Conservation (phyloP, 2,329 filamentous ascomycete genomes). For the Curvularia sp. region DNA sequence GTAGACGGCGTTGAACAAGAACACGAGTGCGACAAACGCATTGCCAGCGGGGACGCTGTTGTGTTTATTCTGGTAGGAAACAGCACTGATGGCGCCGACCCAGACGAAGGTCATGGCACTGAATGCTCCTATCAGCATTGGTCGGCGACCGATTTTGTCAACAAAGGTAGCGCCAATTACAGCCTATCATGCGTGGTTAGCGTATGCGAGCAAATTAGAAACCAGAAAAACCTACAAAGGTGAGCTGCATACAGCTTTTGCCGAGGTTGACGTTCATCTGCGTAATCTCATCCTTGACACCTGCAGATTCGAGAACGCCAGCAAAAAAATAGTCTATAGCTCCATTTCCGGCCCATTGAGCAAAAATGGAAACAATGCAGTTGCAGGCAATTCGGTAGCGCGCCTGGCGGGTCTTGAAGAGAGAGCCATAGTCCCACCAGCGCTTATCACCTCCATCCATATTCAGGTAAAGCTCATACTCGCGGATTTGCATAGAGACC, state of each 20-base stretch:
- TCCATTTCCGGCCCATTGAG: constrained; percentile 53
- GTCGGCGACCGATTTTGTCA: constrained; percentile 43
- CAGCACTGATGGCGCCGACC: constrained; percentile 32
- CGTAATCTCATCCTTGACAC: constrained; percentile 40
- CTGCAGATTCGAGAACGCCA: constrained; percentile 46
- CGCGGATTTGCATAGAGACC: constrained; percentile 43
- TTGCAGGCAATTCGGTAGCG: constrained; percentile 61
- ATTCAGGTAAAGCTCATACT: constrained; percentile 60
- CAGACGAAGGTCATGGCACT: constrained; percentile 33
- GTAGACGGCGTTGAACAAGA: constrained; percentile 45
- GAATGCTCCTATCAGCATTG: constrained; percentile 41
- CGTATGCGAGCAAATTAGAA: neutral
- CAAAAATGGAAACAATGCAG: constrained; percentile 60
- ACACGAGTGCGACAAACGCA: constrained; percentile 44
- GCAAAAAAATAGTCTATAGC: constrained; percentile 45
- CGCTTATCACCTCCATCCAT: constrained; percentile 62
- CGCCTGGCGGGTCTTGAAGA: constrained; percentile 57
- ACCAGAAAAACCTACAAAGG: constrained; percentile 28
- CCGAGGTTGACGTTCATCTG: constrained; percentile 50
- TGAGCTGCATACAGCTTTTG: constrained; percentile 42
- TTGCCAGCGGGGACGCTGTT: constrained; percentile 26
- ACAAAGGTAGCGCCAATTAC: constrained; percentile 45
- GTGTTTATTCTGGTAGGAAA: constrained; percentile 25
- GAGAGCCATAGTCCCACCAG: constrained; percentile 64
- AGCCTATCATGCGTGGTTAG: constrained; percentile 23